Base-by-base conservation (phyloP, 2,329 filamentous ascomycete species). In the Beauveria pseudobassiana region DNA sequence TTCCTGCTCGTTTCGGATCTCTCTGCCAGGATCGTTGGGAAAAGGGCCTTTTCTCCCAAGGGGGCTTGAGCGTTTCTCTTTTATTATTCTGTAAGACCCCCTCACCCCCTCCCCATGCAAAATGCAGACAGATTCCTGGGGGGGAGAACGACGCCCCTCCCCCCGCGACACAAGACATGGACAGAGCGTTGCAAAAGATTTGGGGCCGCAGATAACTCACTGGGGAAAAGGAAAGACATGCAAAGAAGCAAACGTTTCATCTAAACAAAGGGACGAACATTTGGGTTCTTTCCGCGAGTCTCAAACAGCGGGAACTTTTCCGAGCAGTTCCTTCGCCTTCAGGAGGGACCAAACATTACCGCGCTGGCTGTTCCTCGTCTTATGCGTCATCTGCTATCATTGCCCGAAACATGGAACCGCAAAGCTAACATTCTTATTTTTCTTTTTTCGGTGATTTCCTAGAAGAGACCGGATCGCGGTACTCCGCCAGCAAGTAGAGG, bases 81-180 rank as follows among this genome's bases (percentile, higher is more conserved):
- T 59, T 51, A 59, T 59, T 59, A 24, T 59, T 59, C 56, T 59
- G 56, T 59, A 59, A 59, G 56, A 51, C 56, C 30, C 30, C 38
- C 46, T 43, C 40, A 34, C 24, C 54, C 43, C 40, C 54, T 30
- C 42, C 28, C 54, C 22, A 24, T 20, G 18, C 22, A 22, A 26
- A 18, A 20, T 38, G 43, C 34, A 58, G 43, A 22, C 56, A 56
- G 54, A 42, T 28, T 24, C 38, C 8, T 1, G 16, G 49, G 28
- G 46, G 20, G 10, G 20, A 8, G 28, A 42, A 50, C 55, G 45
- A 34, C 30, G 28, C 42, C n/a, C 30, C 34, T 14, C 30, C 38
- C 18, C 22, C 40, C 55, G 34, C 56, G 56, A 46, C 24, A 38
- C 18, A 59, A 59, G 56, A 51, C 56, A 59, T 16, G 56, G 46